Evolutionary conservation across 192 early-diverging fungal species (phyloP).

Genomic region (Oehlia diaphana): DNA sequence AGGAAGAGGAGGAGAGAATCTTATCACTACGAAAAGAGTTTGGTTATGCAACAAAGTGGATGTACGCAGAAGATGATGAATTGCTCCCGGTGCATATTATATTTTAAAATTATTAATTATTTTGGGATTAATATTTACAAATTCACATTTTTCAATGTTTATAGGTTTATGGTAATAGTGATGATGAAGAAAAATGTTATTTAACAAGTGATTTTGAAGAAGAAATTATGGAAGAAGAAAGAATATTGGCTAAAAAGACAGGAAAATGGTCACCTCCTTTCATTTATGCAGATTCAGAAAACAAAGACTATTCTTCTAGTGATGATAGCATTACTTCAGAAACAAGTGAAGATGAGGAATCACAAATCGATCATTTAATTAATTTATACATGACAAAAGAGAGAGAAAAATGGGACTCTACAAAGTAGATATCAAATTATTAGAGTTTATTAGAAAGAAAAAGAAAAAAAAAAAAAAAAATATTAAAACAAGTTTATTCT

Average conservation of each 20-base stretch:
- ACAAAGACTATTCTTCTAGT: neutral
- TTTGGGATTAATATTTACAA: neutral
- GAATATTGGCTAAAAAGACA: neutral
- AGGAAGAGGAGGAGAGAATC: neutral
- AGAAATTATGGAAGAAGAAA: slow-evolving; percentile 11
- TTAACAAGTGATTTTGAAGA: slow-evolving; percentile 7
- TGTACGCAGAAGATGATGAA: slow-evolving; percentile 4
- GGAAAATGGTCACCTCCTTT: neutral
- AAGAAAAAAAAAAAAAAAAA: too few relatives aligned
- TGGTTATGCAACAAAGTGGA: neutral
- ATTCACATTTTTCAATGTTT: neutral
- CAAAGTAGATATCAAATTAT: neutral
- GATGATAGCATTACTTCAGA: neutral
- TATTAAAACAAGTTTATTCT: neutral
- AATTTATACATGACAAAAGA: neutral
- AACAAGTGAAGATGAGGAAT: neutral
- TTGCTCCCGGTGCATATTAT: neutral
- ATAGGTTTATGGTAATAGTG: slow-evolving; percentile 13
- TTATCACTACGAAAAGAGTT: neutral
- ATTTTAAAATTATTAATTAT: too few relatives aligned
- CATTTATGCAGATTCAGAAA: neutral
- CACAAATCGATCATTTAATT: neutral
- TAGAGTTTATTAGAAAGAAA: neutral
- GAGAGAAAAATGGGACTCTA: neutral
- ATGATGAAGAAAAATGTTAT: slow-evolving; percentile 1